Evolutionary conservation across 139 green algal genomes (phyloP).

Genomic region (Penium margaritaceum): DNA sequence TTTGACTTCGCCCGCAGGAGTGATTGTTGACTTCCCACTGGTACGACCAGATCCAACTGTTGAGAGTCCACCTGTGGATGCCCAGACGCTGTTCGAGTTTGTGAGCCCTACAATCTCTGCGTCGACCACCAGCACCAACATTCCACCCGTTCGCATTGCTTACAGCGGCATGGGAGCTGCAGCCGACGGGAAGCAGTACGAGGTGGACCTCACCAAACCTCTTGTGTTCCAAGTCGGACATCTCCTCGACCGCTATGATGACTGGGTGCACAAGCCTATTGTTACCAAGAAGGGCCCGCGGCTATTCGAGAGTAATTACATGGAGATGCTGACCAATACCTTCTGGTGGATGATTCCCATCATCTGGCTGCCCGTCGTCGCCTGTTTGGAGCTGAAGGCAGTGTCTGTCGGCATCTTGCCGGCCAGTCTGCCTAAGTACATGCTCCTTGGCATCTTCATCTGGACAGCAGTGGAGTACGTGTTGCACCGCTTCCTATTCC

Average conservation of each 20-base stretch:
- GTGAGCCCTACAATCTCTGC: too few species aligned
- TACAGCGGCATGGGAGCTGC: too few species aligned
- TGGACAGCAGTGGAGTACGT: slow-evolving; percentile 85
- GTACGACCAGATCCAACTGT: too few species aligned
- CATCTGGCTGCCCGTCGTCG: slow-evolving; percentile 72
- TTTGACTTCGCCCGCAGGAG: too few species aligned
- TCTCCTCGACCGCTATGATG: slow-evolving; percentile 62
- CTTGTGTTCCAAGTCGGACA: slow-evolving; percentile 54
- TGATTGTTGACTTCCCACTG: too few species aligned
- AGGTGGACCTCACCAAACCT: slow-evolving; percentile 37
- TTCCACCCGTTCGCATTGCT: too few species aligned
- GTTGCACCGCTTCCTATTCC: slow-evolving; percentile 87
- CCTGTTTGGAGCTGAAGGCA: slow-evolving; percentile 19
- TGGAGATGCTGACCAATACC: slow-evolving; percentile 57
- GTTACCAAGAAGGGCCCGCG: slow-evolving; percentile 46
- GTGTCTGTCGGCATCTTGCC: background rate
- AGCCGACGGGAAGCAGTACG: too few species aligned
- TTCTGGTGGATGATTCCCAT: slow-evolving; percentile 76
- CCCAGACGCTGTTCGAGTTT: too few species aligned
- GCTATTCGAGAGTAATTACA: slow-evolving; percentile 65
- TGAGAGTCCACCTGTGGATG: too few species aligned
- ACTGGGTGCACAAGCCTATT: slow-evolving; percentile 71
- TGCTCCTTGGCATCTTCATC: slow-evolving; percentile 19
- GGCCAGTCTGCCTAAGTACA: background rate
- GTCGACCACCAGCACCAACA: too few species aligned